Evolutionary conservation across 2,329 filamentous ascomycete species (phyloP), one percentile per base, ranked within the genome.

Genomic region (Paracorniculantispora psalliotae): DNA sequence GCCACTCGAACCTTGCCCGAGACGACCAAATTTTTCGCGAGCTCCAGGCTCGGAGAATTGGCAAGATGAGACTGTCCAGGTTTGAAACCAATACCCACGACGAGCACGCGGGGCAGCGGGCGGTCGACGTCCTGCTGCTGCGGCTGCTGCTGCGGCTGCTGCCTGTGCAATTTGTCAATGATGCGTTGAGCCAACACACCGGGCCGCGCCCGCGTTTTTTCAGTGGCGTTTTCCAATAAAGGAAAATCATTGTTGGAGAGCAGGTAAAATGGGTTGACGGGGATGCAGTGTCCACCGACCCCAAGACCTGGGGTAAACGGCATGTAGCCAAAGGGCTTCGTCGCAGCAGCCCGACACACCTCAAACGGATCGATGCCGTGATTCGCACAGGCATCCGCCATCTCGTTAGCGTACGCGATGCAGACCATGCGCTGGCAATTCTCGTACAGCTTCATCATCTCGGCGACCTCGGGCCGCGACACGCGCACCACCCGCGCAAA

Each of bases 361-460:
- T 83, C 81, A 50, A 75, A 79, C 0, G 78, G 75, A 60, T 82
- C 75, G 49, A 83, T 81, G 25, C 66, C 71, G 49, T 77, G 73
- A 0, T 68, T 61, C 8, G 67, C 56, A 57, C 79, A 82, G 7
- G 81, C 80, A 62, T 83, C 79, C 1, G 80, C 79, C 77, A 83
- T 82, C 61, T 83, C 81, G 63, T 83, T 83, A 59, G 75, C 79
- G 59, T 79, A 83, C 0, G 81, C 79, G 35, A 82, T 81, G 64
- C 74, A 75, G 13, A 83, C 70, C 77, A 81, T 82, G 2, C 81
- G 73, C 65, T 83, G 79, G 64, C 81, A 84, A 65, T 83, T 84
- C 61, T 83, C 81, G 64, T 82, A 84, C 13, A 84, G 69, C 68
- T 84, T 84, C 62, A 76, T 80, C 79, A 83, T 82, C 67, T 83